These are phyloP conservation scores for Termitomyces sp. DNA, from an alignment of 768 basidiomycete genomes.

Conservation along the genomic window DNA sequence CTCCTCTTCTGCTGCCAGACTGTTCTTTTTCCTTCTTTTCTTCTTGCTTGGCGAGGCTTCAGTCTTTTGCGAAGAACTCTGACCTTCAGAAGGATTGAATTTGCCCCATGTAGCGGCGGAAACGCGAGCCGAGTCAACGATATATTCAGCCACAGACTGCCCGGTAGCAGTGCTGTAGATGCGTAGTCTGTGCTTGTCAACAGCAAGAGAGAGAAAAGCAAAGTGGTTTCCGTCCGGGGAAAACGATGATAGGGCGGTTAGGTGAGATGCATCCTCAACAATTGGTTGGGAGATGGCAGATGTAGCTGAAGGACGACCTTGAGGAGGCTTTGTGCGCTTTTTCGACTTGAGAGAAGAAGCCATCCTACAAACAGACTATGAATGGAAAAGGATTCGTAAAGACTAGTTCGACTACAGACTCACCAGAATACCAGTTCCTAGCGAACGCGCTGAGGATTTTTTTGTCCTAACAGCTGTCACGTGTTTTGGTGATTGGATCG, in stretches of 20 bases:
- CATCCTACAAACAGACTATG: constrained; percentile 21
- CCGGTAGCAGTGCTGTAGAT: constrained; percentile 55
- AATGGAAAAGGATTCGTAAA: neutral
- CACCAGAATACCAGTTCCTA: constrained; percentile 4
- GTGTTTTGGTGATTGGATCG: constrained; percentile 10
- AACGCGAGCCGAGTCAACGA: constrained; percentile 49
- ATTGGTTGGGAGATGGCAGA: constrained; percentile 51
- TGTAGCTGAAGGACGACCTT: constrained; percentile 46
- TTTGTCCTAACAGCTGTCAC: constrained; percentile 5
- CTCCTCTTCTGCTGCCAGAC: constrained; percentile 18
- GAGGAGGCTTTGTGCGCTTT: constrained; percentile 51
- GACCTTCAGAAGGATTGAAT: constrained; percentile 25
- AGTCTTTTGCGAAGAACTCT: constrained; percentile 15
- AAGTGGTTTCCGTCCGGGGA: constrained; percentile 52
- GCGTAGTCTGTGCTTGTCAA: constrained; percentile 69
- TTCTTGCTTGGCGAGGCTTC: constrained; percentile 42
- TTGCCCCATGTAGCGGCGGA: constrained; percentile 48
- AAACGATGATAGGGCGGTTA: constrained; percentile 48
- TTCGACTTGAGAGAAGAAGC: constrained; percentile 42
- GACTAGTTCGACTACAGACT: neutral
- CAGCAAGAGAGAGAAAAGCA: constrained; percentile 55
- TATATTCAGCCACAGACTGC: constrained; percentile 51
- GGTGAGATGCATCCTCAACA: constrained; percentile 39
- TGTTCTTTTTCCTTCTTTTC: constrained; percentile 44
- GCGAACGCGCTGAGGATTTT: constrained; percentile 5